Percentiles rank a stretch among this genome's conserved stretches.
phyloP scores from a whole-genome alignment of 768 basidiomycete genomes.

The Mycena alexandri region DNA sequence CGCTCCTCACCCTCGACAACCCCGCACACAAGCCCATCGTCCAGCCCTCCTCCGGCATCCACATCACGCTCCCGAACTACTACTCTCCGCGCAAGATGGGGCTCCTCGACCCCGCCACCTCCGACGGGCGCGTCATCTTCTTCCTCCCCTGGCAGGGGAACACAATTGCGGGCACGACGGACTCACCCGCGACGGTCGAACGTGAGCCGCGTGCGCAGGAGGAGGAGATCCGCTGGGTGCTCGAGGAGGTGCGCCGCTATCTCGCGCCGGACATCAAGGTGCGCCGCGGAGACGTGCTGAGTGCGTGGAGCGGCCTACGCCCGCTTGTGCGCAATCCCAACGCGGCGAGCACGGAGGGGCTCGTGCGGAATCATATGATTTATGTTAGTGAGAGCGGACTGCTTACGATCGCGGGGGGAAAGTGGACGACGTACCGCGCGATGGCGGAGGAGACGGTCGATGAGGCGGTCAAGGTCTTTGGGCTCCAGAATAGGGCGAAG shows the following conservation, averaged over 20 bases:
- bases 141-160: slow-evolving; percentile 99
- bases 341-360: slow-evolving; percentile 78
- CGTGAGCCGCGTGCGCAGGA: slow-evolving; percentile 86
- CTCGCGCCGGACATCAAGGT: slow-evolving; percentile 94
- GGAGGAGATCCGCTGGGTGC: slow-evolving; percentile 96
- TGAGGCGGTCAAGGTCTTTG: slow-evolving; percentile 84
- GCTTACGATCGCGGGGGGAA: slow-evolving; percentile 95
- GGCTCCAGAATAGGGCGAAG: slow-evolving; percentile 65
- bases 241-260: slow-evolving; percentile 93
- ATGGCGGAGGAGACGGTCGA: slow-evolving; percentile 98
- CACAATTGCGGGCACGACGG: slow-evolving; percentile 97
- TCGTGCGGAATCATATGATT: slow-evolving; percentile 96
- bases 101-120: slow-evolving; percentile 93
- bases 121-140: slow-evolving; percentile 98
- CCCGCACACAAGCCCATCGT: slow-evolving; percentile 87
- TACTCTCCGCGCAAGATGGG: slow-evolving; percentile 97
- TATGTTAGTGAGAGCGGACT: slow-evolving; percentile 84
- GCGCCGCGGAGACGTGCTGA: slow-evolving; percentile 92
- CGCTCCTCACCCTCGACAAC: slow-evolving; percentile 85
- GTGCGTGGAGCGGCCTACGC: slow-evolving; percentile 93
- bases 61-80: slow-evolving; percentile 97
- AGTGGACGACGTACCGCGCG: slow-evolving; percentile 97
- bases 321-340: slow-evolving; percentile 89
- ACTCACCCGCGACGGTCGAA: slow-evolving; percentile 79
- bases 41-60: slow-evolving; percentile 91